Evolutionary conservation across 148 eudicot genomes (phyloP).

Genomic region (Camellia japonica): DNA sequence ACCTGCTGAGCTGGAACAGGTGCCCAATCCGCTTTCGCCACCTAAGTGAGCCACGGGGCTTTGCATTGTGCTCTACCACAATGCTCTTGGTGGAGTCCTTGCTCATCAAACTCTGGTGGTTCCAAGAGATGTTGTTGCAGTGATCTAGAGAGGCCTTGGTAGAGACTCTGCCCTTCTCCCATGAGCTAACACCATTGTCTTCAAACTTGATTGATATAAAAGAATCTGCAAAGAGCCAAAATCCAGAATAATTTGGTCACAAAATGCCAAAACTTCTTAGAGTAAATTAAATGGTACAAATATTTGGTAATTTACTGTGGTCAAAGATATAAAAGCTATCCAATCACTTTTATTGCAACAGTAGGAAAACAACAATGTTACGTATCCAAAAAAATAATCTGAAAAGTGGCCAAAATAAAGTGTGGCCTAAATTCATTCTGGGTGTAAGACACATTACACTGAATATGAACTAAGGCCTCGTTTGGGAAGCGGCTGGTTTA

Average conservation of each 20-base stretch:
- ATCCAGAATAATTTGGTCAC: not conserved
- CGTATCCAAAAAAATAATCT: too few species aligned
- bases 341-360: not conserved
- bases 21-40: slow-evolving; percentile 54
- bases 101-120: slow-evolving; percentile 1
- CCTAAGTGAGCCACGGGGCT: slow-evolving; percentile 28
- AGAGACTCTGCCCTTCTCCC: slow-evolving; percentile 54
- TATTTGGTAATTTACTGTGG: not conserved
- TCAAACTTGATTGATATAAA: slow-evolving; percentile 74
- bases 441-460: too few species aligned
- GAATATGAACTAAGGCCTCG: too few species aligned
- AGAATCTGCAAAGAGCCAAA: slow-evolving; percentile 33
- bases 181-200: slow-evolving; percentile 58
- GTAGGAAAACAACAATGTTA: too few species aligned
- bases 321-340: not conserved
- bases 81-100: slow-evolving; percentile 22
- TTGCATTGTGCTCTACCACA: slow-evolving; percentile 28
- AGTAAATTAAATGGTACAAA: not conserved
- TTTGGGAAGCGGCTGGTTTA: too few species aligned
- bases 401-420: too few species aligned
- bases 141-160: slow-evolving; percentile 30
- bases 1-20: slow-evolving; percentile 46
- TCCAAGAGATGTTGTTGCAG: slow-evolving; percentile 27
- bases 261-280: not conserved
- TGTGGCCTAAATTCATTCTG: too few species aligned